Conservation (phyloP, 2,329 filamentous ascomycete genomes). For the Fusarium decemcellulare region DNA sequence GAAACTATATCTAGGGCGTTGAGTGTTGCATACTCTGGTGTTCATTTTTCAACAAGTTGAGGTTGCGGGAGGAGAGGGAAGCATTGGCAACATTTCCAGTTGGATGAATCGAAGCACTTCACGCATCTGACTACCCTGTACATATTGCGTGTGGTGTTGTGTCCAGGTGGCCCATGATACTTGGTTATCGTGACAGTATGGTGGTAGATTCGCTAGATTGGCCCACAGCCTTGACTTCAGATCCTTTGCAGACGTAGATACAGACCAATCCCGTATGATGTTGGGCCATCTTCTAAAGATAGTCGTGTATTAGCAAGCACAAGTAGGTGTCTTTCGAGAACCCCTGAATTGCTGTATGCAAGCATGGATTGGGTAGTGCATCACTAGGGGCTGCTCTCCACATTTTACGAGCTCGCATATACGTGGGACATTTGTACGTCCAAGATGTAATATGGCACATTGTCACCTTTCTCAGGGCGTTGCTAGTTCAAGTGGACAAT, state of each 20-base stretch:
- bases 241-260: neutral
- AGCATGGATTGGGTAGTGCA: conserved; percentile 8
- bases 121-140: neutral
- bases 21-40: conserved; percentile 33
- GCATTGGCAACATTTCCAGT: conserved; percentile 2
- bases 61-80: neutral
- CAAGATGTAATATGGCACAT: too few species aligned
- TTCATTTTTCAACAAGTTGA: conserved; percentile 10
- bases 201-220: too few species aligned
- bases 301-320: neutral
- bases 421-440: too few species aligned
- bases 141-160: neutral
- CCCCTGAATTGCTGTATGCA: conserved; percentile 17
- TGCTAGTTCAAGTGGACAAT: neutral
- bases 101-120: conserved; percentile 4
- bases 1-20: conserved; percentile 37
- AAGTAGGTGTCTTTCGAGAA: neutral
- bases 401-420: conserved; percentile 1
- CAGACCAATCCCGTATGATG: neutral
- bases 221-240: too few species aligned
- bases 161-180: too few species aligned
- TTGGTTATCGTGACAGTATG: too few species aligned
- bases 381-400: neutral
- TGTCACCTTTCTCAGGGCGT: neutral
- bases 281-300: neutral